Base-by-base conservation (phyloP, 192 early-diverging fungal species). In the Coemansia sp. region DNA sequence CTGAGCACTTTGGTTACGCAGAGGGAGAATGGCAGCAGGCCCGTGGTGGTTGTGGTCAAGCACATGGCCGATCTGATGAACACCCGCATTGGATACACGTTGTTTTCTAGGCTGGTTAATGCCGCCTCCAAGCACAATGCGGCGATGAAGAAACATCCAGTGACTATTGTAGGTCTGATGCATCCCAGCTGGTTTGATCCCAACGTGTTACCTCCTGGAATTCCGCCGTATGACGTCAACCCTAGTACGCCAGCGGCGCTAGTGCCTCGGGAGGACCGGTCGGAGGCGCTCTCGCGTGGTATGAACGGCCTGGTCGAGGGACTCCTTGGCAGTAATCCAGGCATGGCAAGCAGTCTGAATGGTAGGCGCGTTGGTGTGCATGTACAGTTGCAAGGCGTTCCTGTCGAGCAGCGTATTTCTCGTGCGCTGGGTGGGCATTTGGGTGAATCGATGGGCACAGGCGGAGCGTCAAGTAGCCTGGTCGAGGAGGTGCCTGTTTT, bases 41-140 rank as follows among this genome's bases (percentile, higher is more conserved):
- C 57, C 5, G 17, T 30, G 15, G 10, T 38, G 1, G 66, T 33
- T 6, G 72, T 38, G 1, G 24, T 76, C 27, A 76, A 76, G 55
- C 67, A 76, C 27, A 18, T 76, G 57, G 72, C 67, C 32, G 72
- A 76, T 32, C 46, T 76, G 37, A 34, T 76, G 26, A 76, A 76
- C 48, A 76, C 72, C 6, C 72, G 67, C 1, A 56, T 76, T 8
- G 72, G 72, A 1, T 76, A 76, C 41, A 76, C 72, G 15, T 49
- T 70, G 35, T 69, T 76, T 22, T 53, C 72, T 13, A 60, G 72
- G 0, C 50, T 76, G 28, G 49, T 61, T 10, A 23, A 29, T 4
- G 61, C 52, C 3, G 54, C 46, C 8, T 17, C 42, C 8, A 48
- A 29, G 7, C 67, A 65, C 38, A 70, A 70, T 34, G 28, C 26